Evolutionary conservation across 2,329 filamentous ascomycete genomes (phyloP).

Genomic region (Sclerotinia trifoliorum): DNA sequence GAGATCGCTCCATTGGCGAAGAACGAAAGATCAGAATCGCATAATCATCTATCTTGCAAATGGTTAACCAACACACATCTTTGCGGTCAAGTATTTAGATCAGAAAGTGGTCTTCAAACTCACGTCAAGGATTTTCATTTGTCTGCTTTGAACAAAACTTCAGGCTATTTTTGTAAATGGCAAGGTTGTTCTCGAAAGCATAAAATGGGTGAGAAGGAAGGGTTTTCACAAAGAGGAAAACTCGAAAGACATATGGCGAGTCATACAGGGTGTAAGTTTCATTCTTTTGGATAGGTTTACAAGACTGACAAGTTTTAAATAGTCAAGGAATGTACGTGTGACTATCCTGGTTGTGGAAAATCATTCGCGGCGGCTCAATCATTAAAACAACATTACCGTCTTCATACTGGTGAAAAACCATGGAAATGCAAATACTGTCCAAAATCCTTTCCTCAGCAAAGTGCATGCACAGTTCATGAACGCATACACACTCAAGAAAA

Average conservation of each 20-base stretch:
- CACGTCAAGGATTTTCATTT: slow-evolving; percentile 55
- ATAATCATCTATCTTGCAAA: slow-evolving; percentile 32
- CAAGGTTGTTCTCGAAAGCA: slow-evolving; percentile 50
- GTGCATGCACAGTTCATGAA: slow-evolving; percentile 66
- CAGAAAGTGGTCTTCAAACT: slow-evolving; percentile 51
- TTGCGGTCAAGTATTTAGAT: slow-evolving; percentile 29
- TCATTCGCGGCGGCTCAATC: slow-evolving; percentile 66
- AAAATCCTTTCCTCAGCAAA: slow-evolving; percentile 65
- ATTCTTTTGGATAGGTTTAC: not conserved
- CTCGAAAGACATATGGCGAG: slow-evolving; percentile 64
- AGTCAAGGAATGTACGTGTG: slow-evolving; percentile 56
- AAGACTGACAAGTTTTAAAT: not conserved
- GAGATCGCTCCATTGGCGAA: slow-evolving; percentile 2
- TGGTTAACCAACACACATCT: slow-evolving; percentile 30
- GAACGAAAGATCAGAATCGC: slow-evolving; percentile 6
- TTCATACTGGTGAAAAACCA: slow-evolving; percentile 64
- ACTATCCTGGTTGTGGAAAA: slow-evolving; percentile 55
- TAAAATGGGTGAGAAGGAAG: slow-evolving; percentile 41
- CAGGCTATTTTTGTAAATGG: slow-evolving; percentile 57
- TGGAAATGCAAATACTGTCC: slow-evolving; percentile 55
- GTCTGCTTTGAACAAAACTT: slow-evolving; percentile 46
- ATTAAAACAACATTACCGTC: slow-evolving; percentile 64
- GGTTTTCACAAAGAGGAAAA: slow-evolving; percentile 61
- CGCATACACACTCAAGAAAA: slow-evolving; percentile 66
- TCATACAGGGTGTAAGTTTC: slow-evolving; percentile 59